A percentile compares a stretch with the other conserved stretches of the same genome.
These are phyloP conservation scores for Capsicum pubescens DNA, from an alignment of 257 asterid genomes.

Conservation along the genomic window DNA sequence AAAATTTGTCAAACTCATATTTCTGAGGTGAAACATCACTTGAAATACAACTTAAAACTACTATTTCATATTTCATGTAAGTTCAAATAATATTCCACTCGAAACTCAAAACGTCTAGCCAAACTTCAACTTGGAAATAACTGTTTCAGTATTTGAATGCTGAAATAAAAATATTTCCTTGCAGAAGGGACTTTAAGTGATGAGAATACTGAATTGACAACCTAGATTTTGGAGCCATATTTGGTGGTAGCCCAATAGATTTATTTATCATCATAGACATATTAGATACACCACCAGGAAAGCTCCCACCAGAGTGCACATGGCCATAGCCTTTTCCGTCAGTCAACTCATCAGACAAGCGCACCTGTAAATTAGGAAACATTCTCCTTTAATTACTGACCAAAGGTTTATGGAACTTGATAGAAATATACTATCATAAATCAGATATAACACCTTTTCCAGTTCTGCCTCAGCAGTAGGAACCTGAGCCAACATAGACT, in stretches of 20 bases:
- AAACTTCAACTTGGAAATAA: neutral
- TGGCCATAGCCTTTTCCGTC: conserved; percentile 48
- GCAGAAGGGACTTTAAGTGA: conserved; percentile 21
- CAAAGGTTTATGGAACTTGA: conserved; percentile 14
- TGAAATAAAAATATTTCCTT: neutral
- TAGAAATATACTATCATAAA: conserved; percentile 1
- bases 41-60: conserved; percentile 7
- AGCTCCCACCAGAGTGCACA: conserved; percentile 45
- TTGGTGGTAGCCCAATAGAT: conserved; percentile 47
- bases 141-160: neutral
- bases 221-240: conserved; percentile 63
- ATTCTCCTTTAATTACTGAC: conserved; percentile 2
- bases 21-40: neutral
- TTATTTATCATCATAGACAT: conserved; percentile 49
- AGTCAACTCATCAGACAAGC: conserved; percentile 51
- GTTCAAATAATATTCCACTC: conserved; percentile 16
- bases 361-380: conserved; percentile 52
- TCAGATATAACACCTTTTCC: conserved; percentile 50
- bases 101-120: neutral
- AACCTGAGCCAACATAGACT: conserved; percentile 59
- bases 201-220: conserved; percentile 36
- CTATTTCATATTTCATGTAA: neutral
- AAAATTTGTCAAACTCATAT: conserved; percentile 6
- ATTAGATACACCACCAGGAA: conserved; percentile 48
- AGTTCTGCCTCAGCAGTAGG: conserved; percentile 40